These are phyloP conservation scores for Apiotrichum montevideense DNA, from an alignment of 1,284 basidiomycete genomes.

Conservation along the genomic window DNA sequence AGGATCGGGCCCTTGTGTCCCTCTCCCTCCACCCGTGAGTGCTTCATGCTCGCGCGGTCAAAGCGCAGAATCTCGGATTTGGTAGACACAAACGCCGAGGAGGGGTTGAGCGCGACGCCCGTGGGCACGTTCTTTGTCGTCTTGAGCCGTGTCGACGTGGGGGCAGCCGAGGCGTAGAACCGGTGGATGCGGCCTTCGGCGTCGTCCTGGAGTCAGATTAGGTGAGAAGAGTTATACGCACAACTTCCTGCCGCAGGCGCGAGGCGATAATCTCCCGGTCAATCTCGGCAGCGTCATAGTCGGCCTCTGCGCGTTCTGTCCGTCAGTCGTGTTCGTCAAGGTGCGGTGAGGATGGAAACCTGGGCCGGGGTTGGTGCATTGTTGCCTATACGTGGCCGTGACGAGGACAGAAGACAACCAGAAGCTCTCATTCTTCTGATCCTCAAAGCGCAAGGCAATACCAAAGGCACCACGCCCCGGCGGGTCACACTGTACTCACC, in stretches of 20 bases:
- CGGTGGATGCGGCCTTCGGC: constrained; percentile 43
- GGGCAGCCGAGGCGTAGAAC: constrained; percentile 46
- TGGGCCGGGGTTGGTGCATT: too few relatives aligned
- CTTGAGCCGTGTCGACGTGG: constrained; percentile 5
- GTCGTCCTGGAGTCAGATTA: constrained; percentile 33
- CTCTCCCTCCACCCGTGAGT: neutral
- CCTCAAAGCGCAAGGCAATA: too few relatives aligned
- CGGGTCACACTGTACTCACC: constrained; percentile 51
- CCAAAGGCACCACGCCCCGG: too few relatives aligned
- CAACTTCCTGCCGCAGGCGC: constrained; percentile 79
- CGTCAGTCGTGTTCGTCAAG: too few relatives aligned
- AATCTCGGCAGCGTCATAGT: constrained; percentile 87
- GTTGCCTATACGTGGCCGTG: too few relatives aligned
- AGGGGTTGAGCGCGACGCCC: constrained; percentile 8
- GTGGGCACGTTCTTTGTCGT: constrained; percentile 10
- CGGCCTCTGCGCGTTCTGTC: constrained; percentile 54
- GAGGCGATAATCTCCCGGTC: constrained; percentile 87
- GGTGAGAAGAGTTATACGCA: constrained; percentile 30
- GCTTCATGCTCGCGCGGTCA: constrained; percentile 35
- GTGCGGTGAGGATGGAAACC: too few relatives aligned
- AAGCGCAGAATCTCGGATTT: constrained; percentile 84
- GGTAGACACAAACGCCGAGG: constrained; percentile 54
- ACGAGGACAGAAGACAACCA: too few relatives aligned
- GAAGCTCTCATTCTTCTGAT: too few relatives aligned
- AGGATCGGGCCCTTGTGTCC: constrained; percentile 86